Base-by-base conservation (phyloP, 1,139 yeast genomes). In the Tardiomyces digboiensis region DNA sequence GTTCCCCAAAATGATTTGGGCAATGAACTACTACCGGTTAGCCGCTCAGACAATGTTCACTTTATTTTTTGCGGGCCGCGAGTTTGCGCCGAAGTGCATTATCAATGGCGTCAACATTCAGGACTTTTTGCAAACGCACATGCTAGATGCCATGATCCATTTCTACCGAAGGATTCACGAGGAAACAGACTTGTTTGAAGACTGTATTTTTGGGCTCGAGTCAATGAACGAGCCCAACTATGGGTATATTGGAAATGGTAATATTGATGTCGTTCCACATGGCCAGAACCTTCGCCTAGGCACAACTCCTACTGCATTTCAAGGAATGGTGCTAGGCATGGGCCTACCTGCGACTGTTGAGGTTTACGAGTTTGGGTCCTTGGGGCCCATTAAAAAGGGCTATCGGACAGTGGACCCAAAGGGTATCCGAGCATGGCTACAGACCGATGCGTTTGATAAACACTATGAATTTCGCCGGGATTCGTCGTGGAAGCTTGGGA, bases 1-100 rank as follows among this genome's bases (percentile, higher is more conserved):
- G 2, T 84, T 74, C 59, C 88, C 88, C 6, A 84, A 85, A 56
- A 89, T 89, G 97, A 70, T 87, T 38, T 89, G 97, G 97, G 81
- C 95, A 0, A 81, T 96, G 1, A 89, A 89, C 62, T 88, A 88
- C 56, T 75, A 72, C 49, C 70, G 94, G 23, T 66, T 87, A 49
- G 95, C 89, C 0, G 71, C 85, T 19, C 75, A 80, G 51, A 80
- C 84, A 7, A 85, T 89, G 91, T 87, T 87, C 61, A 84, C 95
- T 0, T 60, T 86, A 52, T 89, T 89, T 58, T 88, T 84, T 62
- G 82, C 84, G 1, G 97, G 97, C 2, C 70, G 66, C 58, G 70
- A 54, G 64, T 81, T 69, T 71, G 89, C 73, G 48, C 95, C 84
- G 1, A 72, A 80, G 44, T 77, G 87, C 44, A 64, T 68, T 2